phyloP scores from a whole-genome alignment of 352 stramenopile genomes.

The Globisporangium solare region DNA sequence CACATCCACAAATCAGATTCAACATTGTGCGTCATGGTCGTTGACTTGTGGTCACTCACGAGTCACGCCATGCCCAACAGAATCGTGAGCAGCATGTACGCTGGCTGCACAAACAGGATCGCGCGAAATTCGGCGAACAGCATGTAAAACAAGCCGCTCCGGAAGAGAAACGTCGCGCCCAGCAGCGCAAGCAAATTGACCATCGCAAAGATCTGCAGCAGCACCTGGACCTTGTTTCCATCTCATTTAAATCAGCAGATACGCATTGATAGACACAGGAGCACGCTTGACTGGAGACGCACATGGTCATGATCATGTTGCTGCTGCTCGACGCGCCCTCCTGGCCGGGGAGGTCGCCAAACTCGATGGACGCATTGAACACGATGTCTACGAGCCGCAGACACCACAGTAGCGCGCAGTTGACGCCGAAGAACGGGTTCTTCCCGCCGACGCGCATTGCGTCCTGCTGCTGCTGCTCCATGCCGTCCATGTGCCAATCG shows the following conservation, averaged over 20 bases:
- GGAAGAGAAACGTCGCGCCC: slow-evolving; percentile 65
- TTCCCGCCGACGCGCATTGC: not conserved
- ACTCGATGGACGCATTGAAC: slow-evolving; percentile 62
- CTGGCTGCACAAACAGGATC: slow-evolving; percentile 35
- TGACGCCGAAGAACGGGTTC: slow-evolving; percentile 37
- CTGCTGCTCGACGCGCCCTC: slow-evolving; percentile 13
- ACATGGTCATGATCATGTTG: slow-evolving; percentile 57
- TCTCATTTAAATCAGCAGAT: not conserved
- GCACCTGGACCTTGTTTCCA: slow-evolving; percentile 39
- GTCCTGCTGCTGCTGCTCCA: slow-evolving; percentile 1
- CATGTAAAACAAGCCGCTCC: slow-evolving; percentile 56
- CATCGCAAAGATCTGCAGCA: slow-evolving; percentile 56
- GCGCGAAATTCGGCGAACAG: slow-evolving; percentile 50
- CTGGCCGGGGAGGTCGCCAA: slow-evolving; percentile 39
- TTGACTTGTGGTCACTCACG: slow-evolving; percentile 16
- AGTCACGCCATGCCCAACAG: slow-evolving; percentile 30
- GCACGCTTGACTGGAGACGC: slow-evolving; percentile 3
- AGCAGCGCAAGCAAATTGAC: slow-evolving; percentile 57
- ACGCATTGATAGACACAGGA: not conserved
- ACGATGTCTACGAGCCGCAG: slow-evolving; percentile 53
- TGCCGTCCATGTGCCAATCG: not conserved
- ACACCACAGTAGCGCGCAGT: slow-evolving; percentile 30
- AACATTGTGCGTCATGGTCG: not conserved
- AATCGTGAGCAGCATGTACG: slow-evolving; percentile 53
- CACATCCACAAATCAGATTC: not conserved